Evolutionary conservation across 352 stramenopile genomes (phyloP), one percentile per base, ranked within the genome.

Genomic region (Phytophthora citricola): DNA sequence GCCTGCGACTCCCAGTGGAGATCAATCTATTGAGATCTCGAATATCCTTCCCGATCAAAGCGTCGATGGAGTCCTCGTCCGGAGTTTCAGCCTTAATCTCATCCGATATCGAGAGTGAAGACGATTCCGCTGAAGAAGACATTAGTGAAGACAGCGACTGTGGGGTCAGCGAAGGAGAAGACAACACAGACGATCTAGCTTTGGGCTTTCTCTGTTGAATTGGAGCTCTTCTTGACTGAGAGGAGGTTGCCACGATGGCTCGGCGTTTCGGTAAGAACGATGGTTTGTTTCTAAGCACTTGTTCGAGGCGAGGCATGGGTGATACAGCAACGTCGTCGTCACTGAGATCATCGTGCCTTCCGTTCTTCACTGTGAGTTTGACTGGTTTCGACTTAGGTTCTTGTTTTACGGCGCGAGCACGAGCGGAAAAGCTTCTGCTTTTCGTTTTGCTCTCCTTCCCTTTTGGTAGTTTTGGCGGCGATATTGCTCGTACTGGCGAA

Each of bases 241-340:
- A n/a, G 40, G 34, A n/a, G 31, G 6, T 11, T 45, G 40, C 53
- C 26, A 50, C 9, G 46, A 47, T 22, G 40, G 14, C 15, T 24
- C 64, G 41, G 53, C 36, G 62, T 26, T 69, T 75, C 27, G 60
- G 24, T 7, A 58, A 27, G 9, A 87, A 40, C 6, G 79, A 77
- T 15, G 77, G 71, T 63, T 83, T 87, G 32, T 77, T 69, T 17
- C 60, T 73, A 0, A 81, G 71, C n/a, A 71, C 41, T 11, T 83
- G 58, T 0, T 70, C 76, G 24, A 88, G 64, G 34, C 83, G 79
- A 4, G 81, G 81, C 77, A 87, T 84, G 4, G 79, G 79, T 14
- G 57, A 76, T 20, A 89, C 62, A 0, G 41, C 50, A 12, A 27
- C 46, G 3, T 70, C 71, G 14, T 58, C 46, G 3, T 69, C 62